Evolutionary conservation across 805 yeast genomes (phyloP).

Genomic region (Candida khao-thaluensis): DNA sequence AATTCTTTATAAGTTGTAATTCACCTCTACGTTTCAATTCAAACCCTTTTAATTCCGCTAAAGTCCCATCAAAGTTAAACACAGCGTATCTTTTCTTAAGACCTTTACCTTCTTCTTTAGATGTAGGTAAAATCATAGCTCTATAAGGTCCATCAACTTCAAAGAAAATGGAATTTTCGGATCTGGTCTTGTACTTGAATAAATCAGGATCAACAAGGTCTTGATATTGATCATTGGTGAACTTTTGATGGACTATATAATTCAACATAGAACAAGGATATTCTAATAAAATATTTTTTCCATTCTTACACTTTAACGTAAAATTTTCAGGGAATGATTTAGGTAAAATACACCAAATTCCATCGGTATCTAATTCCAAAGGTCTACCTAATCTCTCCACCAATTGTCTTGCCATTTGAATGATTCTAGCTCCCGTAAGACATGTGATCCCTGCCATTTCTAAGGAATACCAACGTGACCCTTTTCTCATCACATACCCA

Average conservation of each 20-base stretch:
- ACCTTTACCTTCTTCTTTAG: constrained; percentile 96
- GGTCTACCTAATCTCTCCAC: constrained; percentile 96
- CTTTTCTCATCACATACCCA: constrained; percentile 98
- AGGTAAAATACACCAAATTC: constrained; percentile 98
- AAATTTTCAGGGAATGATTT: constrained; percentile 89
- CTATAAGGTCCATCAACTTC: constrained; percentile 99
- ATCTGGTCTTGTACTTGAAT: constrained; percentile 68
- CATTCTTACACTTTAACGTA: constrained; percentile 67
- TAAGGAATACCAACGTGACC: constrained; percentile 99
- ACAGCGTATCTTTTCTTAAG: constrained; percentile 96
- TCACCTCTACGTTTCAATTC: constrained; percentile 97
- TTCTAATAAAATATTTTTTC: constrained; percentile 73
- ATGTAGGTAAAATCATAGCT: constrained; percentile 96
- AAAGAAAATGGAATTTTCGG: constrained; percentile 93
- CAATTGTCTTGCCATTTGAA: constrained; percentile 91
- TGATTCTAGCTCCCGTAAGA: constrained; percentile 95
- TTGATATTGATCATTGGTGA: constrained; percentile 94
- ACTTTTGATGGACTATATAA: constrained; percentile 83
- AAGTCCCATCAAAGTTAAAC: constrained; percentile 87
- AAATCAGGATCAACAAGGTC: constrained; percentile 69
- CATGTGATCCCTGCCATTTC: constrained; percentile 99
- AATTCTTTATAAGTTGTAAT: constrained; percentile 85
- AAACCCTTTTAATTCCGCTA: constrained; percentile 95
- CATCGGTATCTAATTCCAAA: constrained; percentile 95
- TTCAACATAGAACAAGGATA: constrained; percentile 97